Percentiles rank a stretch among this genome's conserved stretches.
phyloP scores from a whole-genome alignment of 345 rosid genomes.

The Arabidopsis arenosa region DNA sequence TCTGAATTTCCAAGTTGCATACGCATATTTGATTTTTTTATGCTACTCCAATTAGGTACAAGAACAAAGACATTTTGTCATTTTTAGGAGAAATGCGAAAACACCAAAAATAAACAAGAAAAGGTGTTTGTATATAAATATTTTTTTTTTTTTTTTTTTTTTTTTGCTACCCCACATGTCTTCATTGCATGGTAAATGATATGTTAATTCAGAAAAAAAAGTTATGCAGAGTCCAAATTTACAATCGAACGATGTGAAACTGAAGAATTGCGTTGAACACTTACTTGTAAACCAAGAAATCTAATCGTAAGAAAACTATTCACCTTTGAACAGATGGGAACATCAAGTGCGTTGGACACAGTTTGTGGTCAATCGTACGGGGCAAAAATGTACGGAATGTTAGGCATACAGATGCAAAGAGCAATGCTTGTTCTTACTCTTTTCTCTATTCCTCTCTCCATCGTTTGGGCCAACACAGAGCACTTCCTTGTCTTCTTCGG shows the following conservation, averaged over 20 bases:
- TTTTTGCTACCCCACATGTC: constrained; percentile 10
- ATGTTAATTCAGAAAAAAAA: too few species aligned
- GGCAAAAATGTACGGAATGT: constrained; percentile 68
- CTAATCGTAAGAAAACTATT: not conserved
- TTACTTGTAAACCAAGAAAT: constrained; percentile 24
- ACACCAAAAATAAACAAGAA: constrained; percentile 6
- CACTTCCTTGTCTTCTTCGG: constrained; percentile 51
- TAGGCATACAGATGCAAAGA: constrained; percentile 67
- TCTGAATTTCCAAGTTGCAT: constrained; percentile 20
- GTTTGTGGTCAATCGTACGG: constrained; percentile 75
- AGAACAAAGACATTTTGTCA: constrained; percentile 22
- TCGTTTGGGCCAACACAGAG: constrained; percentile 59
- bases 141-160: too few species aligned
- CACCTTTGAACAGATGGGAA: constrained; percentile 54
- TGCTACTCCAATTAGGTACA: not conserved
- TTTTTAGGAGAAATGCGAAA: constrained; percentile 1
- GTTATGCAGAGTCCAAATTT: constrained; percentile 6
- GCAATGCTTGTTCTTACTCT: constrained; percentile 63
- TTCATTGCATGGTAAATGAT: not conserved
- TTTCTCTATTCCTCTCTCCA: constrained; percentile 58
- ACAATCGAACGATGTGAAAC: not conserved
- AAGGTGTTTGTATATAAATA: not conserved
- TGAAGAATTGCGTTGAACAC: not conserved
- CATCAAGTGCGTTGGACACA: constrained; percentile 75
- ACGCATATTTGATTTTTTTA: constrained; percentile 14